These are phyloP conservation scores for Rhizopus delemar DNA, from an alignment of 371 early-diverging fungal species.

Conservation along the genomic window DNA sequence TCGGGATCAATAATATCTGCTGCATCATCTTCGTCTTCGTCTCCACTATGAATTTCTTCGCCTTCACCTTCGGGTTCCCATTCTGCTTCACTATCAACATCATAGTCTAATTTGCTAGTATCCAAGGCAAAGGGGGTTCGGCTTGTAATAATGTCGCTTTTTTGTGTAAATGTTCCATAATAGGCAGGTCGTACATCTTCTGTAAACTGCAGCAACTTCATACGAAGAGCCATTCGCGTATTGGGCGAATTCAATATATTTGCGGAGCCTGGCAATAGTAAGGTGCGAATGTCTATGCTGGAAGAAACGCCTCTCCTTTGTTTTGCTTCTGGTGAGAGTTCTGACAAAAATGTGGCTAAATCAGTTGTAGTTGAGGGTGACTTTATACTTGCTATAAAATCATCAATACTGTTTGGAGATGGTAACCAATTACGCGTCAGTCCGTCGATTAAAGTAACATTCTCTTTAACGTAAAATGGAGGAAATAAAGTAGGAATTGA, in stretches of 20 bases:
- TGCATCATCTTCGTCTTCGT: slow-evolving; percentile 65
- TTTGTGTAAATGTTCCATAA: slow-evolving; percentile 81
- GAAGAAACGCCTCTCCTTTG: slow-evolving; percentile 23
- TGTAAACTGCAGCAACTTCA: slow-evolving; percentile 73
- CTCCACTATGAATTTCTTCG: slow-evolving; percentile 83
- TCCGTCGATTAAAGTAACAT: slow-evolving; percentile 40
- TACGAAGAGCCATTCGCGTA: slow-evolving; percentile 44
- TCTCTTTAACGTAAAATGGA: slow-evolving; percentile 66
- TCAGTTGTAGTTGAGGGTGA: neutral
- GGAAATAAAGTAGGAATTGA: slow-evolving; percentile 56
- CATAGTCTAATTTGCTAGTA: slow-evolving; percentile 70
- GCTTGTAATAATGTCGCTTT: slow-evolving; percentile 55
- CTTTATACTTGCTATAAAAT: slow-evolving; percentile 7
- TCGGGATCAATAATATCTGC: slow-evolving; percentile 50
- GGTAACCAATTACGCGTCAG: slow-evolving; percentile 7
- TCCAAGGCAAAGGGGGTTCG: slow-evolving; percentile 70
- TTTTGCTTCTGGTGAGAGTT: slow-evolving; percentile 16
- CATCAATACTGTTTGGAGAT: neutral
- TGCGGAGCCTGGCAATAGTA: slow-evolving; percentile 23
- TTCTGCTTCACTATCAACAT: slow-evolving; percentile 85
- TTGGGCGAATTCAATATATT: slow-evolving; percentile 29
- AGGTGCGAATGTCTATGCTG: slow-evolving; percentile 15
- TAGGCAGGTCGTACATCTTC: slow-evolving; percentile 80
- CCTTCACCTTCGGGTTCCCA: slow-evolving; percentile 93
- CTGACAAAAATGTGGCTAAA: slow-evolving; percentile 8